phyloP scores from a whole-genome alignment of 257 asterid species.

The Scutellaria minor region DNA sequence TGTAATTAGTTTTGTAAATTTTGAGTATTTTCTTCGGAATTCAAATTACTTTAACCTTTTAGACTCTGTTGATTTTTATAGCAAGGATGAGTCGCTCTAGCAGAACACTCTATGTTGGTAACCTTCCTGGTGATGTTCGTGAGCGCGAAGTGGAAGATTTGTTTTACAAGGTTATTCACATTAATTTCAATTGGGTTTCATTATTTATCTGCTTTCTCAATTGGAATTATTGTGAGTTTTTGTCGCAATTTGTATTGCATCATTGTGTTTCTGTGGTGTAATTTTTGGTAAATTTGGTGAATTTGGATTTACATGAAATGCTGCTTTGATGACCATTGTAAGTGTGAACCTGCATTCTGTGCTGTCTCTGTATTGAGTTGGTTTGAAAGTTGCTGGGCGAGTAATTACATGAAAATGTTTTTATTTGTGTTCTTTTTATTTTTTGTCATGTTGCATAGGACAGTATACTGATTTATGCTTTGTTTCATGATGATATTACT shows the following conservation, averaged over 20 bases:
- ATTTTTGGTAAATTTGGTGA: slow-evolving; percentile 4
- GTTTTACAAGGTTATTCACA: slow-evolving; percentile 74
- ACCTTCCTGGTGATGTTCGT: slow-evolving; percentile 97
- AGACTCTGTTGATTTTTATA: neutral
- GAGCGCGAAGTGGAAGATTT: slow-evolving; percentile 97
- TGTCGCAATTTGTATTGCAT: neutral
- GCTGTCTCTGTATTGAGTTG: neutral
- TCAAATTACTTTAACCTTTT: neutral
- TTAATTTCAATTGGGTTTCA: neutral
- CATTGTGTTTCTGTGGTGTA: neutral
- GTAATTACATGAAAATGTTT: slow-evolving; percentile 1
- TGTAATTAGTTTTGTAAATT: neutral
- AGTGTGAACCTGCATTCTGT: neutral
- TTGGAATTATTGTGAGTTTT: neutral
- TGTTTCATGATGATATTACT: neutral
- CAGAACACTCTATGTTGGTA: slow-evolving; percentile 94
- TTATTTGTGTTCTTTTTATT: neutral
- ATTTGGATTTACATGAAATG: neutral
- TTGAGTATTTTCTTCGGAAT: neutral
- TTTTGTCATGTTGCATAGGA: neutral
- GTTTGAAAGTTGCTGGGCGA: slow-evolving; percentile 3
- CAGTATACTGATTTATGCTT: slow-evolving; percentile 4
- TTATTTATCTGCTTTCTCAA: neutral
- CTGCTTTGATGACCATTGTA: neutral
- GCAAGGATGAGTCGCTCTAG: slow-evolving; percentile 94